Evolutionary conservation across 768 basidiomycete genomes (phyloP).

Genomic region (Leccinellum rugosiceps): DNA sequence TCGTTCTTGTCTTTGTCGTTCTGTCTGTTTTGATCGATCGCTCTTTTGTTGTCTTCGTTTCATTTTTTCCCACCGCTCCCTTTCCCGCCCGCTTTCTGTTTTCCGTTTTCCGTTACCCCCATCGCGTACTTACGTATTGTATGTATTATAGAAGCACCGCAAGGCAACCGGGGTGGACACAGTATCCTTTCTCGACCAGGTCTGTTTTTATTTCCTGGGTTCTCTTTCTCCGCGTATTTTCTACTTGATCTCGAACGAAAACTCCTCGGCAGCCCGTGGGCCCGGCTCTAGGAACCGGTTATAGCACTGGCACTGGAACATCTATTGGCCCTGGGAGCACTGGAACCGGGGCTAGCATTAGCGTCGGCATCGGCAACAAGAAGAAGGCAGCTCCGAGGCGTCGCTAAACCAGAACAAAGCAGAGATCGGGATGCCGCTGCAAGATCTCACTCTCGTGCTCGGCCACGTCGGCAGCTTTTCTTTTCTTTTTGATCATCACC

Average conservation of each 20-base stretch:
- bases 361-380: slow-evolving; percentile 9
- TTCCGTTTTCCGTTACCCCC: neutral
- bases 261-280: slow-evolving; percentile 2
- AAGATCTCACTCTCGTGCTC: neutral
- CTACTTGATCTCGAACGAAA: neutral
- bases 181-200: slow-evolving; percentile 18
- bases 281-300: neutral
- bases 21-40: neutral
- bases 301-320: neutral
- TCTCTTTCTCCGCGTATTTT: neutral
- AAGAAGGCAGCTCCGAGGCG: slow-evolving; percentile 22
- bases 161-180: slow-evolving; percentile 17
- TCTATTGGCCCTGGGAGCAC: no score
- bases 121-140: neutral
- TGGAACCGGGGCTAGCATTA: neutral
- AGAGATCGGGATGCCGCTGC: neutral
- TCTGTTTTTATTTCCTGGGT: slow-evolving; percentile 6
- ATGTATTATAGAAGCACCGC: slow-evolving; percentile 20
- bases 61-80: neutral
- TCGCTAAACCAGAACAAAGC: slow-evolving; percentile 14
- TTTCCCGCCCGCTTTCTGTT: neutral
- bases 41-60: neutral
- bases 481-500: neutral
- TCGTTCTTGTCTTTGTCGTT: neutral
- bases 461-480: neutral